Conservation (phyloP, 75 land plant genomes). For the Pseudotsuga menziesii region DNA sequence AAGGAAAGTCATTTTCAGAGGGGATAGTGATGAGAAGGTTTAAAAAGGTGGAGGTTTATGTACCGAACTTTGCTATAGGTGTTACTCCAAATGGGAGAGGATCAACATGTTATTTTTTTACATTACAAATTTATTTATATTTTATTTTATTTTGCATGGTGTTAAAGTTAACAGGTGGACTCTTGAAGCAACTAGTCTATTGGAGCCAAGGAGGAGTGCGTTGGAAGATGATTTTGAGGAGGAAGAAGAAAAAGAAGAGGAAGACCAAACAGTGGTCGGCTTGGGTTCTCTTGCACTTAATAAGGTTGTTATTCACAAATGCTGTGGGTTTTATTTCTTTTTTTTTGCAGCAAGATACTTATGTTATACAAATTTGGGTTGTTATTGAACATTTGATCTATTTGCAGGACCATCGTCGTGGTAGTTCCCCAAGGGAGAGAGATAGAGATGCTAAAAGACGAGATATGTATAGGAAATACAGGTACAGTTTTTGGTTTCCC, state of each 20-base stretch:
- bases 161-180: constrained; percentile 47
- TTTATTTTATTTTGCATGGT: neutral
- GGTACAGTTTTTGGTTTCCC: no score
- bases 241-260: constrained; percentile 96
- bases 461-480: no score
- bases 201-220: constrained; percentile 95
- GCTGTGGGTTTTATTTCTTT: neutral
- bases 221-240: constrained; percentile 99
- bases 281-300: constrained; percentile 47
- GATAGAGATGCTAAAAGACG: constrained; percentile 64
- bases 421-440: constrained; percentile 73
- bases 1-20: neutral
- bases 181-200: constrained; percentile 64
- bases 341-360: no score
- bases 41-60: neutral
- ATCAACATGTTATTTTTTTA: neutral
- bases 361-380: neutral
- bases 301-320: constrained; percentile 40
- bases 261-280: constrained; percentile 48
- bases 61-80: neutral
- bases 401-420: constrained; percentile 64
- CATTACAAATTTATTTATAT: neutral
- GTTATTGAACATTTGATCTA: neutral
- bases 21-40: neutral
- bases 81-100: neutral